Evolutionary conservation across 2,329 filamentous ascomycete genomes (phyloP).

Genomic region (Fusarium secorum): DNA sequence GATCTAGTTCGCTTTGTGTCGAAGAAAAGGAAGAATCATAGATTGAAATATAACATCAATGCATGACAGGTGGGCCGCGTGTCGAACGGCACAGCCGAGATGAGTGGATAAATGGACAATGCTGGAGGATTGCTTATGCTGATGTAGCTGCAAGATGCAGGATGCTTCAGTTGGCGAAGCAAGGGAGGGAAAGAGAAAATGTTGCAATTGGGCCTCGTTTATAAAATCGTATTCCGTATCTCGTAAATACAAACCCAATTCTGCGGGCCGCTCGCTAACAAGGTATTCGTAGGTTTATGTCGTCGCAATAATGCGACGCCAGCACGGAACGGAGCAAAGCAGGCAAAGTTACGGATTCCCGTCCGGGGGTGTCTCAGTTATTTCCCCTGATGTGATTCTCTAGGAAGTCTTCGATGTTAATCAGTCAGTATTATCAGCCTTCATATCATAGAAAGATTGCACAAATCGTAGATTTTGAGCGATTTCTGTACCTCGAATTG

Average conservation of each 20-base stretch:
- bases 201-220: constrained; percentile 5
- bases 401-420: background rate
- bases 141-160: background rate
- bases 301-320: constrained; percentile 7
- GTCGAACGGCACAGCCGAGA: background rate
- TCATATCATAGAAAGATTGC: background rate
- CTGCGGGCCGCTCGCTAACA: background rate
- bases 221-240: constrained; percentile 17
- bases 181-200: background rate
- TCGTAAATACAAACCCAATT: constrained; percentile 10
- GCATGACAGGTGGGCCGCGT: background rate
- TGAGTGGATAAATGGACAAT: background rate
- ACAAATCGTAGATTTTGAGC: background rate
- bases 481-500: background rate
- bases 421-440: background rate
- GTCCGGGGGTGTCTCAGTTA: background rate
- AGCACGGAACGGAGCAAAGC: background rate
- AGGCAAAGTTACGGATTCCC: background rate
- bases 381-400: background rate
- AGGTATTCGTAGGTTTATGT: background rate
- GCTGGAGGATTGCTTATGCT: background rate
- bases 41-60: background rate
- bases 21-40: constrained; percentile 23
- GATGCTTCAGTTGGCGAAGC: background rate
- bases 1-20: background rate